phyloP scores from a whole-genome alignment of 2,329 filamentous ascomycete genomes.

The Trichoderma atrobrunneum region DNA sequence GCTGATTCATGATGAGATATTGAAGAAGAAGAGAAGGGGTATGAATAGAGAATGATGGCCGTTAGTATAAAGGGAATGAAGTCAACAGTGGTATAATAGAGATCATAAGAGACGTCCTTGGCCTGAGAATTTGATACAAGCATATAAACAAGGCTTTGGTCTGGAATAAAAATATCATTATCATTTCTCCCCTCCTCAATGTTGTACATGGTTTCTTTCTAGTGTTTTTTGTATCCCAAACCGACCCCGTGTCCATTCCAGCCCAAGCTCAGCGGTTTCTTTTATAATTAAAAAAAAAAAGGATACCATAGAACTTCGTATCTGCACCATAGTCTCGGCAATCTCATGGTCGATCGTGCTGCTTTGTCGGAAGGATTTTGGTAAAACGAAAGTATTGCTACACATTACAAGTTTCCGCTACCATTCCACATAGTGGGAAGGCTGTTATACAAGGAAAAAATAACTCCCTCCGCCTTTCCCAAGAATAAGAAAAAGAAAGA shows the following conservation, averaged over 20 bases:
- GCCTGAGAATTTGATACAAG: background rate
- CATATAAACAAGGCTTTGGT: background rate
- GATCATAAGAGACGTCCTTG: background rate
- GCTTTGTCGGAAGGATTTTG: background rate
- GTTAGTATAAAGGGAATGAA: background rate
- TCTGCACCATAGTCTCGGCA: background rate
- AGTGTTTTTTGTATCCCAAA: background rate
- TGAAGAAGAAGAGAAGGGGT: background rate
- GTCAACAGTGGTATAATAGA: background rate
- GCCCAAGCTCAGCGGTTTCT: background rate
- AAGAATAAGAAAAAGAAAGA: background rate
- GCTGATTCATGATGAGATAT: background rate
- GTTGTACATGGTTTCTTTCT: slow-evolving; percentile 9
- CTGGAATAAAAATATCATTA: background rate
- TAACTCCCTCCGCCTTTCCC: background rate
- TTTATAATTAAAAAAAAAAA: background rate
- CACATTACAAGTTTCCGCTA: slow-evolving; percentile 8
- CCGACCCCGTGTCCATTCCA: background rate
- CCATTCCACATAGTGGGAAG: background rate
- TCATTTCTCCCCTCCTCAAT: background rate
- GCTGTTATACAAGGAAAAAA: background rate
- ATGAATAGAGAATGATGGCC: background rate
- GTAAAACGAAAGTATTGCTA: background rate
- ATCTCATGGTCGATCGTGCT: background rate
- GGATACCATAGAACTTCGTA: background rate